Evolutionary conservation across 306 rosid species (phyloP).

Genomic region (Casuarina cunninghamiana): DNA sequence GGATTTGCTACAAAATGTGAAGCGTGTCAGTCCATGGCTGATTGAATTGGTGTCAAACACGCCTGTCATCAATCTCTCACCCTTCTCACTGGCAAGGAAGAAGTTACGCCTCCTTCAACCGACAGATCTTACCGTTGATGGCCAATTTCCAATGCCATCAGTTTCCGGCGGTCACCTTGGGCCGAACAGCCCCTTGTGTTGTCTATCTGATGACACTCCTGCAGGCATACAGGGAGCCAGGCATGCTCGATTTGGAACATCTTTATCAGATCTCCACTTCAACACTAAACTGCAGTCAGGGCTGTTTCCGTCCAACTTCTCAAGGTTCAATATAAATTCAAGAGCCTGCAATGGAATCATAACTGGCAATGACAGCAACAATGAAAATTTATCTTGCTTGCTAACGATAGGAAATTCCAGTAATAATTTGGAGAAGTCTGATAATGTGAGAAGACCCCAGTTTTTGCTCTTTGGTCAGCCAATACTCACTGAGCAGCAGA

Average conservation of each 20-base stretch:
- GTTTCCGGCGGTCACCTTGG: slow-evolving; percentile 80
- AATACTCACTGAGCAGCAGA: slow-evolving; percentile 92
- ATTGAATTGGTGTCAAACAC: slow-evolving; percentile 79
- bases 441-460: slow-evolving; percentile 65
- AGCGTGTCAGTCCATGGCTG: slow-evolving; percentile 97
- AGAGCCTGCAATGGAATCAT: slow-evolving; percentile 46
- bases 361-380: slow-evolving; percentile 42
- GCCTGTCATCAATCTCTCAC: slow-evolving; percentile 60
- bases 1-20: slow-evolving; percentile 95
- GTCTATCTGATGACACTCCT: slow-evolving; percentile 78
- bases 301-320: slow-evolving; percentile 58
- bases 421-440: slow-evolving; percentile 67
- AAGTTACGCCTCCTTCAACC: slow-evolving; percentile 71
- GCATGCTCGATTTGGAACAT: slow-evolving; percentile 96
- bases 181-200: slow-evolving; percentile 81
- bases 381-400: slow-evolving; percentile 61
- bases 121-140: slow-evolving; percentile 58
- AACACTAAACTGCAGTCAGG: slow-evolving; percentile 68
- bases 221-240: slow-evolving; percentile 99
- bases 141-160: slow-evolving; percentile 59
- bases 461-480: slow-evolving; percentile 95
- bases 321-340: slow-evolving; percentile 42
- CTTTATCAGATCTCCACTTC: slow-evolving; percentile 79
- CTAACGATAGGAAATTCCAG: slow-evolving; percentile 67
- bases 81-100: slow-evolving; percentile 82